These are phyloP conservation scores for Microbotryum silenes-acaulis DNA, from an alignment of 1,284 basidiomycete species.

Conservation along the genomic window DNA sequence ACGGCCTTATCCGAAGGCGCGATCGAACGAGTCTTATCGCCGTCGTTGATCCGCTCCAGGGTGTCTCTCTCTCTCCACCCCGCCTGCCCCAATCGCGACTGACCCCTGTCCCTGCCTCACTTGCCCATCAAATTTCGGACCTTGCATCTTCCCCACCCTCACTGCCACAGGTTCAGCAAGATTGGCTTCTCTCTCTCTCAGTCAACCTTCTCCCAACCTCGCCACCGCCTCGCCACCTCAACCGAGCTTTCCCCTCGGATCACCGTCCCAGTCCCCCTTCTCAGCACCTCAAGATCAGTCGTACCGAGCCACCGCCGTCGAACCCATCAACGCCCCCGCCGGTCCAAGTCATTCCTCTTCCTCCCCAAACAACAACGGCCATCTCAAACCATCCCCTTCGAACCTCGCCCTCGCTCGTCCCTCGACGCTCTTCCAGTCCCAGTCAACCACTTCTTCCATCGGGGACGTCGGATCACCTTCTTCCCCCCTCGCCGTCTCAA, in stretches of 20 bases:
- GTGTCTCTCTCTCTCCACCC: neutral
- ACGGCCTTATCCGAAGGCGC: neutral
- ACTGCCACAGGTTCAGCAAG: conserved; percentile 15
- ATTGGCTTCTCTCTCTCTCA: conserved; percentile 18
- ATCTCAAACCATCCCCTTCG: conserved; percentile 4
- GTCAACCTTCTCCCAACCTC: conserved; percentile 6
- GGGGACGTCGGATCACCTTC: neutral
- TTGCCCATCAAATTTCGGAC: neutral
- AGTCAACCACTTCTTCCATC: neutral
- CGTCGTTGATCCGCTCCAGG: neutral
- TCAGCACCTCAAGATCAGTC: neutral
- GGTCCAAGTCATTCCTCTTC: neutral
- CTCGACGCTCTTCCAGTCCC: neutral
- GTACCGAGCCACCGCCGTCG: neutral
- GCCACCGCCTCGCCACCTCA: conserved; percentile 2
- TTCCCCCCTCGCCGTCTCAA: neutral
- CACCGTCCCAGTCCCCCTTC: neutral
- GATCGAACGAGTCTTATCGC: neutral
- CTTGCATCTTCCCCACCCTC: neutral
- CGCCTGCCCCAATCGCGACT: neutral
- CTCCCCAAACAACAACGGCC: neutral
- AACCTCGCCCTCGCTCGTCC: conserved; percentile 12
- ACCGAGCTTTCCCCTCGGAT: neutral
- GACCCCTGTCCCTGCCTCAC: neutral
- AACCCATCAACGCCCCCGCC: neutral